Evolutionary conservation across 768 basidiomycete genomes (phyloP).

Genomic region (Trametes villosa): DNA sequence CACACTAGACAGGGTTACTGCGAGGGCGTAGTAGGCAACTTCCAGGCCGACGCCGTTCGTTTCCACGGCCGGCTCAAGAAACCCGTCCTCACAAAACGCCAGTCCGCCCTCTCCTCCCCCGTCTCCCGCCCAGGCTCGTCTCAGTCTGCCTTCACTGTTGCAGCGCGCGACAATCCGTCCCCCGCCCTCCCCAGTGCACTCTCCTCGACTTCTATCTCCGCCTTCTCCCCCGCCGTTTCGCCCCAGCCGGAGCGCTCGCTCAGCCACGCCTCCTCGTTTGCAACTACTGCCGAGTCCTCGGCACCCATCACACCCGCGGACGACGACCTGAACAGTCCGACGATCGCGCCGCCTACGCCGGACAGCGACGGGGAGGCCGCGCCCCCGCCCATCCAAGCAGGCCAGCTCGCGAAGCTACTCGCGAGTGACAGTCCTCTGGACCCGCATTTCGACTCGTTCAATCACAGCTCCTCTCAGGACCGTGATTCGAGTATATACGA

Average conservation of each 20-base stretch:
- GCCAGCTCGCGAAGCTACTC: conserved; percentile 19
- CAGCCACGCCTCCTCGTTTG: conserved; percentile 20
- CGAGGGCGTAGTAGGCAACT: conserved; percentile 84
- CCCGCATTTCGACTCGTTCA: conserved; percentile 2
- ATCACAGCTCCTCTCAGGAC: conserved; percentile 5
- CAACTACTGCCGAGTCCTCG: conserved; percentile 12
- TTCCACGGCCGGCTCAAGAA: conserved; percentile 80
- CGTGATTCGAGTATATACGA: conserved; percentile 12
- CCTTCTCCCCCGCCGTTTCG: conserved; percentile 6
- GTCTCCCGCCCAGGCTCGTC: conserved; percentile 31
- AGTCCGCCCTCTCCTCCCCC: conserved; percentile 35
- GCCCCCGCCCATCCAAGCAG: conserved; percentile 11
- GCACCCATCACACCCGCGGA: conserved; percentile 19
- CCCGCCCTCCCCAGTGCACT: conserved; percentile 8
- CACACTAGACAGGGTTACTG: conserved; percentile 67
- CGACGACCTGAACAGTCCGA: background rate
- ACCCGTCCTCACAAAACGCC: conserved; percentile 75
- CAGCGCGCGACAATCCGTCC: conserved; percentile 19
- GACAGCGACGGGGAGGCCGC: background rate
- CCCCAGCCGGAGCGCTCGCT: conserved; percentile 15
- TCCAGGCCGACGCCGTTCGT: conserved; percentile 62
- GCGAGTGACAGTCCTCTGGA: conserved; percentile 19
- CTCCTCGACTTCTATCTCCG: background rate
- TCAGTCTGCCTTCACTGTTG: conserved; percentile 29
- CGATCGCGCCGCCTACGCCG: background rate